Evolutionary conservation across 2,329 filamentous ascomycete species (phyloP).

Genomic region (Penicillium sp.): DNA sequence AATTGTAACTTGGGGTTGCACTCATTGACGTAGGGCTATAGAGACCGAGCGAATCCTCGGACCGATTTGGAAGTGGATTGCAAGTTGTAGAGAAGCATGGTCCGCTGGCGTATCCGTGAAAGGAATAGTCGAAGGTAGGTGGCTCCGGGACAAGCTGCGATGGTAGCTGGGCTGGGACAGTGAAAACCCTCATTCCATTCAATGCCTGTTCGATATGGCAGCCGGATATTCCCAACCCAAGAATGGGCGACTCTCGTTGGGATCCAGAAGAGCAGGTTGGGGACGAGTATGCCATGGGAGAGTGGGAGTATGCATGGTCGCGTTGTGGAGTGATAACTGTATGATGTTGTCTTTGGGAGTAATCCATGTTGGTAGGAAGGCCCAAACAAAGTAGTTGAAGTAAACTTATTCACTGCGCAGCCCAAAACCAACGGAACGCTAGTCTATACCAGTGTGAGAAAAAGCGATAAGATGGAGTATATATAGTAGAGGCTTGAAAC

Average conservation of each 20-base stretch:
- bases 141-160: conserved; percentile 17
- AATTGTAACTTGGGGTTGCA: conserved; percentile 28
- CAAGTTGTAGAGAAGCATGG: conserved; percentile 27
- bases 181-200: conserved; percentile 23
- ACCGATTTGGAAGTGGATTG: conserved; percentile 19
- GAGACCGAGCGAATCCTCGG: conserved; percentile 27
- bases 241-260: conserved; percentile 17
- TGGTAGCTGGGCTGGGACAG: conserved; percentile 25
- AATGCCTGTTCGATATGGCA: conserved; percentile 25
- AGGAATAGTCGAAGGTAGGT: conserved; percentile 21
- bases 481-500: conserved; percentile 26
- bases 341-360: conserved; percentile 1
- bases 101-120: conserved; percentile 19
- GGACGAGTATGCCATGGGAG: conserved; percentile 27
- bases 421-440: conserved; percentile 10
- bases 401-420: conserved; percentile 1
- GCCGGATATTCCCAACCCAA: conserved; percentile 36
- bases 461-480: conserved; percentile 21
- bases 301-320: conserved; percentile 15
- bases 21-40: conserved; percentile 26
- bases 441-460: conserved; percentile 13
- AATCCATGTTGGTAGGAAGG: conserved; percentile 14
- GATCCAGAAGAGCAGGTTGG: conserved; percentile 15
- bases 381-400: conserved; percentile 4
- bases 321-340: conserved; percentile 13